A percentile compares a stretch with the other conserved stretches of the same genome.
phyloP scores from a whole-genome alignment of 345 rosid species.

The Bruguiera gymnorhiza region DNA sequence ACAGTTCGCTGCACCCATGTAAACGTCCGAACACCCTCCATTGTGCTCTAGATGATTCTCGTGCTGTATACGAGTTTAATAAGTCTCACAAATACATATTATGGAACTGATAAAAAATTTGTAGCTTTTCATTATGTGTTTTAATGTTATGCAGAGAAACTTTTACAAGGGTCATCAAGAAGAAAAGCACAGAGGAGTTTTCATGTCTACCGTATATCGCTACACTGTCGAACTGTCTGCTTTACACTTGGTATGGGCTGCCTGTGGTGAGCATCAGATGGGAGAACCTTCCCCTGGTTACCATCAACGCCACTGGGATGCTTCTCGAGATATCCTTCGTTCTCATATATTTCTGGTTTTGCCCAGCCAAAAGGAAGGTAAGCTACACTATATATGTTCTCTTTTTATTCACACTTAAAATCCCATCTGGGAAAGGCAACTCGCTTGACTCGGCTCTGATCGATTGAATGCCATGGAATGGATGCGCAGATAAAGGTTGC shows the following conservation, averaged over 20 bases:
- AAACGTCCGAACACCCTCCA: slow-evolving; percentile 18
- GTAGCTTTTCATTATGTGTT: neutral
- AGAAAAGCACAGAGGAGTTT: slow-evolving; percentile 69
- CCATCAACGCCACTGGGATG: slow-evolving; percentile 75
- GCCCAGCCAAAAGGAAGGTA: slow-evolving; percentile 61
- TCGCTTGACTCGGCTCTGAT: too few species aligned
- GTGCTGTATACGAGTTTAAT: neutral
- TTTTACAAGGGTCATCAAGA: slow-evolving; percentile 58
- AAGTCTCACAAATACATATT: neutral
- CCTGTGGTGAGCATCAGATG: slow-evolving; percentile 75
- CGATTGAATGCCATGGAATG: neutral
- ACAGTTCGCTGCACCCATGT: slow-evolving; percentile 71
- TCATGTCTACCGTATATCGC: slow-evolving; percentile 75
- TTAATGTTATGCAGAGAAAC: slow-evolving; percentile 53
- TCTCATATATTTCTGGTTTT: slow-evolving; percentile 48
- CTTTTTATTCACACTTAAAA: too few species aligned
- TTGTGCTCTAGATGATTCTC: neutral
- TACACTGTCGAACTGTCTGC: slow-evolving; percentile 62
- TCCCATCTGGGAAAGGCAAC: too few species aligned
- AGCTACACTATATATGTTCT: neutral
- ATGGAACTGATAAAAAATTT: neutral
- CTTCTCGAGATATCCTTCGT: slow-evolving; percentile 65
- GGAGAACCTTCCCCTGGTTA: slow-evolving; percentile 73
- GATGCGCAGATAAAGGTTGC: slow-evolving; percentile 56
- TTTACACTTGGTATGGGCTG: slow-evolving; percentile 80